phyloP scores from a whole-genome alignment of 257 asterid genomes.

The Solanum chilense region DNA sequence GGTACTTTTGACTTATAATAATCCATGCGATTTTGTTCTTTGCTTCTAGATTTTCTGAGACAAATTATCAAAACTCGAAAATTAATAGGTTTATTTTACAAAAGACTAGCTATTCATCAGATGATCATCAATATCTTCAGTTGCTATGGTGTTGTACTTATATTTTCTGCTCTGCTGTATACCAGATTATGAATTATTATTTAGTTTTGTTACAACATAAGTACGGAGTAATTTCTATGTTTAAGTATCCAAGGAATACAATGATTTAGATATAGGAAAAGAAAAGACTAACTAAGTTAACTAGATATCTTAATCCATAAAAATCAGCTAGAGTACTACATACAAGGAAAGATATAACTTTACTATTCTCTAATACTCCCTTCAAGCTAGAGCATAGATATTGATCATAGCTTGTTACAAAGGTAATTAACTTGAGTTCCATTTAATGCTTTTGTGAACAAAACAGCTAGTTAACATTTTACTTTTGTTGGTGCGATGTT shows the following conservation, averaged over 20 bases:
- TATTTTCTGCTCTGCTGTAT: background rate
- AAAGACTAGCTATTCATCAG: background rate
- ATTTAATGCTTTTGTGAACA: background rate
- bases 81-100: background rate
- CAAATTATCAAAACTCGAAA: background rate
- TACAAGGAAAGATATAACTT: background rate
- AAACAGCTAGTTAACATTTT: background rate
- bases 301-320: background rate
- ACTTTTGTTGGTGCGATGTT: background rate
- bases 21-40: background rate
- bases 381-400: background rate
- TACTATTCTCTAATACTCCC: background rate
- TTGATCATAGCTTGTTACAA: background rate
- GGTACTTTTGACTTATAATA: slow-evolving; percentile 21
- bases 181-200: background rate
- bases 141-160: background rate
- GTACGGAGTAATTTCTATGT: background rate
- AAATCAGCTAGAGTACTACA: background rate
- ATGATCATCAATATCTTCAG: background rate
- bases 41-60: background rate
- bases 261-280: background rate
- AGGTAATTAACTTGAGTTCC: background rate
- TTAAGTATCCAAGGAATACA: background rate
- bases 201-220: background rate
- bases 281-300: background rate